phyloP scores from a whole-genome alignment of 2,329 filamentous ascomycete genomes.

The Gremmenia infestans region DNA sequence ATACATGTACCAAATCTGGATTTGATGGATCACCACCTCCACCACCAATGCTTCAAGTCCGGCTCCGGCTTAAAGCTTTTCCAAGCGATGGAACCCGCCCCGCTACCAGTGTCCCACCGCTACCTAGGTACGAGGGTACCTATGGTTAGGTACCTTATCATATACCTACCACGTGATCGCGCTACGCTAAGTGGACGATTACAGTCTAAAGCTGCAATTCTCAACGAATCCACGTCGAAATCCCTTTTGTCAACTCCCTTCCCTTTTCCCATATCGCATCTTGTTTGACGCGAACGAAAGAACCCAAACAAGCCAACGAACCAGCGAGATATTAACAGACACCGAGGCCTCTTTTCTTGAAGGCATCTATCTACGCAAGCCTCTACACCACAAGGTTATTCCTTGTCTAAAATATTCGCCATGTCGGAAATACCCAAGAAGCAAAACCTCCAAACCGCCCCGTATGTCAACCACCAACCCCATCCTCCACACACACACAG shows the following conservation, averaged over 20 bases:
- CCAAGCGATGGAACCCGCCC: too few species aligned
- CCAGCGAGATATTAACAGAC: neutral
- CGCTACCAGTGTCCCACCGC: too few species aligned
- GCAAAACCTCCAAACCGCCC: slow-evolving; percentile 53
- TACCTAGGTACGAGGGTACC: too few species aligned
- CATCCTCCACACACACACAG: slow-evolving; percentile 8
- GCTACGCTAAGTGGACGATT: slow-evolving; percentile 2
- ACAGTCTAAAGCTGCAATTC: slow-evolving; percentile 3
- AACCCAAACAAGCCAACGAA: too few species aligned
- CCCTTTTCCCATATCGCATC: neutral
- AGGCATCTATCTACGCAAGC: neutral
- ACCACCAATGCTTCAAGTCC: too few species aligned
- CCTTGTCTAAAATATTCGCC: slow-evolving; percentile 15
- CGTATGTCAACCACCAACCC: slow-evolving; percentile 45
- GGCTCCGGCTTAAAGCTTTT: too few species aligned
- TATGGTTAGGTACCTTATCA: too few species aligned
- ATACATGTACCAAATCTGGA: too few species aligned
- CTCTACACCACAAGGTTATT: neutral
- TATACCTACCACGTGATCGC: neutral
- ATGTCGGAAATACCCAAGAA: slow-evolving; percentile 64
- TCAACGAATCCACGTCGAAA: neutral
- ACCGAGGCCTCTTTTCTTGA: neutral
- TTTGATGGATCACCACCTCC: too few species aligned
- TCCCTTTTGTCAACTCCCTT: neutral
- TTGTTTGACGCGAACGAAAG: too few species aligned